Conservation (phyloP, 164 flowering plant species). For the Umbellularia californica region DNA sequence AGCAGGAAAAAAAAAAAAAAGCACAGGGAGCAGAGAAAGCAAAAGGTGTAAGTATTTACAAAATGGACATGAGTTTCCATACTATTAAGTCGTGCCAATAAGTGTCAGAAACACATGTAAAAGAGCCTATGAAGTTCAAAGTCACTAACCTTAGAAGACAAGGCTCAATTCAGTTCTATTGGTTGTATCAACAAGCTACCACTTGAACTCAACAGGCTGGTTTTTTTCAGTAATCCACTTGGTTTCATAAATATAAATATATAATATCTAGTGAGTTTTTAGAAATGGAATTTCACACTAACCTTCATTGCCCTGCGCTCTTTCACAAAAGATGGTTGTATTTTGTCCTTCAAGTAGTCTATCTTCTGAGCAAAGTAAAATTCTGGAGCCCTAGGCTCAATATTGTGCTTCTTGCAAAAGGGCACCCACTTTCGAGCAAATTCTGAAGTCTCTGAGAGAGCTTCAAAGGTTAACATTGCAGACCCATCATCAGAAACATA, state of each 20-base stretch:
- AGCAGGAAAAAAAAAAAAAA: too few species aligned
- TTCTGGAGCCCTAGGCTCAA: slow-evolving; percentile 95
- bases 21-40: too few species aligned
- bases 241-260: background rate
- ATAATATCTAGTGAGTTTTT: background rate
- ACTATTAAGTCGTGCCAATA: too few species aligned
- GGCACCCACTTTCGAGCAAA: slow-evolving; percentile 96
- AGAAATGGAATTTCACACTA: background rate
- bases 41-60: too few species aligned
- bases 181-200: too few species aligned
- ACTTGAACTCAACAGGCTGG: too few species aligned
- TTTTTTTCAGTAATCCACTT: too few species aligned
- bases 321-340: slow-evolving; percentile 82
- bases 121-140: too few species aligned
- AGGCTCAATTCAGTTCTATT: too few species aligned
- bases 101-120: too few species aligned
- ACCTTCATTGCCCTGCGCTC: slow-evolving; percentile 98
- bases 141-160: too few species aligned
- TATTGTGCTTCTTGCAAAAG: slow-evolving; percentile 74
- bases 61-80: too few species aligned
- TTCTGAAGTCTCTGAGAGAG: slow-evolving; percentile 84
- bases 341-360: slow-evolving; percentile 84
- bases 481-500: slow-evolving; percentile 28
- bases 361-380: slow-evolving; percentile 82
- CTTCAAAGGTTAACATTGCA: slow-evolving; percentile 77